Base-by-base conservation (phyloP, 148 eudicot genomes). In the Beta vulgaris region DNA sequence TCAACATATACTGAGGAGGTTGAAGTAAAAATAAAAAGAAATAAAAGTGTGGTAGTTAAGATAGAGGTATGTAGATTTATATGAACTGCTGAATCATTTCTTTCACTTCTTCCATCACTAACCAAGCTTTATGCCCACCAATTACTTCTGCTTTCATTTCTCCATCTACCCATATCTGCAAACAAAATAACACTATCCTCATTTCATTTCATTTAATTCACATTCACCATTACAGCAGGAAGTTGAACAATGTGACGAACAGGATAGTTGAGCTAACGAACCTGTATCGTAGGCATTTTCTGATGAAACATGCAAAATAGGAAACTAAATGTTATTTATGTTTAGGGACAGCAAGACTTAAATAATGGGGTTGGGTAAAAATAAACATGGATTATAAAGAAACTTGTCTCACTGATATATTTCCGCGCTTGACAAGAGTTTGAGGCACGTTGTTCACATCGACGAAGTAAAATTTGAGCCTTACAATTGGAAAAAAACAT, bases 251-350 rank as follows among this genome's bases (percentile, higher is more conserved):
- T 42, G 40, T 26, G 29, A 23, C 36, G 26, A 48, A 34, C 23
- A 26, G n/a, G n/a, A n/a, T n/a, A 78, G 70, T 65, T 71, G 46
- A 59, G 26, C 35, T 42, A 73, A 64, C 86, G 81, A 64, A 92
- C 98, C 91, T 93, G 98, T 63, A 93, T 88, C 37, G 95, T 88
- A 1, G 98, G 98, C 98, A 93, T 93, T 93, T 93, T 93, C 98
- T 91, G 91, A 73, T 66, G 58, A 68, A 70, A 34, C 68, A 76
- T 61, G 69, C 62, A 79, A 74, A 76, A 66, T 46, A 80, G 19
- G 31, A 51, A 83, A 55, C 9, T 28, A 34, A 49, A 11, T 51
- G 64, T 71, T 71, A 76, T 29, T 79, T 60, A 3, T 57, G 68
- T 18, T 16, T 2, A 5, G 42, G 23, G 72, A 11, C 49, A 63